These are phyloP conservation scores for Colletotrichum tropicale DNA, from an alignment of 2,329 filamentous ascomycete species.

Conservation along the genomic window DNA sequence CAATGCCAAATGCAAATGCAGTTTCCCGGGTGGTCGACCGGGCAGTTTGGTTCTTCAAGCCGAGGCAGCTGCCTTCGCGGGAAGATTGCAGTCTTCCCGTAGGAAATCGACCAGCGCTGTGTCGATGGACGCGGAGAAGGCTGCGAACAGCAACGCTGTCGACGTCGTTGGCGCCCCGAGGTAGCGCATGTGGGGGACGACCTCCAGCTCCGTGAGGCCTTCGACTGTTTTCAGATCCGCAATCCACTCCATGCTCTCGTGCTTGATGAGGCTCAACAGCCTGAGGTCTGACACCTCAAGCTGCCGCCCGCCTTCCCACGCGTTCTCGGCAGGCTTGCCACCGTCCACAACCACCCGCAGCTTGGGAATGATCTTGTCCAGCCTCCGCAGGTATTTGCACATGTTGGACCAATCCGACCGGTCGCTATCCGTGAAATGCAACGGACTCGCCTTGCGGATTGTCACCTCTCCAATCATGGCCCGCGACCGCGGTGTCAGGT, in stretches of 20 bases:
- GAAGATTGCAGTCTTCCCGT: constrained; percentile 25
- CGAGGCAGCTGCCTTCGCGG: background rate
- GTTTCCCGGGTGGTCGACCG: background rate
- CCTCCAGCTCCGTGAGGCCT: constrained; percentile 52
- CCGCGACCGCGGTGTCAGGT: constrained; percentile 55
- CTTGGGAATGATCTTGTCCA: constrained; percentile 45
- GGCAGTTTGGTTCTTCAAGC: background rate
- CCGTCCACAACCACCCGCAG: constrained; percentile 59
- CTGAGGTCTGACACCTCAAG: constrained; percentile 52
- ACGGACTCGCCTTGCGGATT: constrained; percentile 59
- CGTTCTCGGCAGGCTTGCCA: constrained; percentile 51
- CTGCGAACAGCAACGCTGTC: constrained; percentile 61
- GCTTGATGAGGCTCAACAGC: constrained; percentile 45
- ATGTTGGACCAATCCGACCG: constrained; percentile 52
- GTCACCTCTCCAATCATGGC: constrained; percentile 52
- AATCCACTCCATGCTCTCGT: constrained; percentile 62
- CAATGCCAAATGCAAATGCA: background rate
- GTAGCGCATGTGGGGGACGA: constrained; percentile 58
- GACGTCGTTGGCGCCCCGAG: constrained; percentile 57
- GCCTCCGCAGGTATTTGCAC: constrained; percentile 43
- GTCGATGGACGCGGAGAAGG: constrained; percentile 65
- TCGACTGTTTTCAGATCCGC: constrained; percentile 56
- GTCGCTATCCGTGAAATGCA: constrained; percentile 56
- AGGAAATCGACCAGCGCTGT: constrained; percentile 60
- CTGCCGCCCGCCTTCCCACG: constrained; percentile 53